Percentiles rank a stretch among this genome's conserved stretches.
Conservation (phyloP, 192 early-diverging fungal species). For the Entophlyctis luteolus region DNA sequence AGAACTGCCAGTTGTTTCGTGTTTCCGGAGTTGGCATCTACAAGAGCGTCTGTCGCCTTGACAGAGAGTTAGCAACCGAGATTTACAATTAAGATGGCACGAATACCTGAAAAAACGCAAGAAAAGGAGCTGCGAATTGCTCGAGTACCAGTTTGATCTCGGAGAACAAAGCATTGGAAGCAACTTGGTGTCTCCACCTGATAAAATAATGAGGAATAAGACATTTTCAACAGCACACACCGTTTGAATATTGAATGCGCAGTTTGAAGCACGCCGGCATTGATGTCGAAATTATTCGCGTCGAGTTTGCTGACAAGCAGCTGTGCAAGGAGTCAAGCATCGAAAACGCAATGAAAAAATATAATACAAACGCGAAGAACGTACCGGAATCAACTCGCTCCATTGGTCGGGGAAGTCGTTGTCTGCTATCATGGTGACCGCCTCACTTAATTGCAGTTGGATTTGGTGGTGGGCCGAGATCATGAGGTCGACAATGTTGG, state of each 20-base stretch:
- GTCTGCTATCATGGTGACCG: slow-evolving; percentile 87
- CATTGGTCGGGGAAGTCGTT: slow-evolving; percentile 91
- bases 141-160: slow-evolving; percentile 91
- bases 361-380: neutral
- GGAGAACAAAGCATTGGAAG: slow-evolving; percentile 71
- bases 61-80: neutral
- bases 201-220: neutral
- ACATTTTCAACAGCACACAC: slow-evolving; percentile 28
- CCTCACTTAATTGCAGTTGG: slow-evolving; percentile 88
- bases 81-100: too few relatives aligned
- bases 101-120: slow-evolving; percentile 74
- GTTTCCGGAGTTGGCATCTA: slow-evolving; percentile 65
- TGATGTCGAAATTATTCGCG: slow-evolving; percentile 68
- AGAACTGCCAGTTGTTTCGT: slow-evolving; percentile 63
- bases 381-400: slow-evolving; percentile 64
- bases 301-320: slow-evolving; percentile 69
- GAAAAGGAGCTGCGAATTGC: slow-evolving; percentile 77
- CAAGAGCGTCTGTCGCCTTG: slow-evolving; percentile 73
- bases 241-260: slow-evolving; percentile 93
- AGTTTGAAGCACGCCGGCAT: slow-evolving; percentile 89
- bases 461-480: slow-evolving; percentile 69
- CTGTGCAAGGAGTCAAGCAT: neutral
- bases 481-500: slow-evolving; percentile 82
- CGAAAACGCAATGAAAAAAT: neutral
- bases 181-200: slow-evolving; percentile 83